These are phyloP conservation scores for Tuber brumale DNA, from an alignment of 495 filamentous ascomycete genomes.

Conservation along the genomic window DNA sequence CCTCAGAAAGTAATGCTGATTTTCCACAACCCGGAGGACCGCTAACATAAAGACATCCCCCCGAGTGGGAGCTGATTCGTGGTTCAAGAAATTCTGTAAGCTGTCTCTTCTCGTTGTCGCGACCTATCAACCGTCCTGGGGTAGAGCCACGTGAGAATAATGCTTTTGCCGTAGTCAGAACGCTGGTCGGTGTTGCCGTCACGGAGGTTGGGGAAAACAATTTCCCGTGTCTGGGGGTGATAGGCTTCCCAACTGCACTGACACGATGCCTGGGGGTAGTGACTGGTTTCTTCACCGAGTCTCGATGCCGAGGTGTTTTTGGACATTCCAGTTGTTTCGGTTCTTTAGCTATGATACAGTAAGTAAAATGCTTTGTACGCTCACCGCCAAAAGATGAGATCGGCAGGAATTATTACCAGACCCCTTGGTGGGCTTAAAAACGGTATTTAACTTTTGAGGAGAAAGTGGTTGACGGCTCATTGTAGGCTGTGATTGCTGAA, in stretches of 20 bases:
- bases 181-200: conserved; percentile 55
- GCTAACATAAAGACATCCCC: conserved; percentile 91
- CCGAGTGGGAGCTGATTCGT: conserved; percentile 53
- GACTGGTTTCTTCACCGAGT: conserved; percentile 56
- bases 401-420: neutral
- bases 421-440: conserved; percentile 20
- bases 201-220: conserved; percentile 52
- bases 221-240: conserved; percentile 61
- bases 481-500: neutral
- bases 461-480: conserved; percentile 11
- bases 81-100: conserved; percentile 62
- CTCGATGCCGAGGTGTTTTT: conserved; percentile 60
- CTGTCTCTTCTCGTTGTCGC: conserved; percentile 69
- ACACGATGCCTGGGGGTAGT: conserved; percentile 66
- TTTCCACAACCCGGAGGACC: conserved; percentile 96
- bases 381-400: neutral
- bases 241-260: conserved; percentile 53
- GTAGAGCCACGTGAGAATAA: conserved; percentile 73
- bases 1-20: conserved; percentile 79
- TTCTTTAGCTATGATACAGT: conserved; percentile 10
- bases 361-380: neutral
- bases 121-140: conserved; percentile 70
- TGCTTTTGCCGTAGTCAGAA: conserved; percentile 82
- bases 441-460: conserved; percentile 25
- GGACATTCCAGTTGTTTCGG: conserved; percentile 43